Conservation (phyloP, 192 early-diverging fungal species). For the Glomus cerebriforme region DNA sequence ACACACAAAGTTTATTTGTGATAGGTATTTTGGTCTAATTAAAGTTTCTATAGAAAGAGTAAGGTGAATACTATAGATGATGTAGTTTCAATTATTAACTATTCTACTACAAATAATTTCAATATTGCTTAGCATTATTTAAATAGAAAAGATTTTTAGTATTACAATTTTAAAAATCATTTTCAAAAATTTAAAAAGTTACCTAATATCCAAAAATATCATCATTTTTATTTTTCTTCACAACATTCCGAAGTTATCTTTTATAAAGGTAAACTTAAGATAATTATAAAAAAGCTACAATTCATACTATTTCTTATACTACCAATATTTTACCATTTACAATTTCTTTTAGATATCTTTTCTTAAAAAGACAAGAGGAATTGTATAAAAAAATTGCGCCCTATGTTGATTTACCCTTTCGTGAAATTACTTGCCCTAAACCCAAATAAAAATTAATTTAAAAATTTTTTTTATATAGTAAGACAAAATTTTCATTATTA, state of each 20-base stretch:
- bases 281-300: neutral
- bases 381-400: too few relatives aligned
- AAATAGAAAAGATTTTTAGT: neutral
- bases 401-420: neutral
- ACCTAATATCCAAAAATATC: neutral
- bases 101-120: too few relatives aligned
- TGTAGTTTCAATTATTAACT: too few relatives aligned
- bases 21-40: too few relatives aligned
- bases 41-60: too few relatives aligned
- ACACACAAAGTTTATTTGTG: too few relatives aligned
- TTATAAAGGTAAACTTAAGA: slow-evolving; percentile 10
- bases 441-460: neutral
- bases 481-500: neutral
- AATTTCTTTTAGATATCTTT: neutral
- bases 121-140: neutral
- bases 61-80: too few relatives aligned
- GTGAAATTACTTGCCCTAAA: neutral
- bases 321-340: neutral
- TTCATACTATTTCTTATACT: neutral
- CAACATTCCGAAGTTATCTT: neutral
- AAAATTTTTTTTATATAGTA: neutral
- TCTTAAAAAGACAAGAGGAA: neutral
- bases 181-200: slow-evolving; percentile 9
- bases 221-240: neutral
- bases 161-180: slow-evolving; percentile 11